Base-by-base conservation (phyloP, 2,329 filamentous ascomycete species). In the Microascus cirrosus region DNA sequence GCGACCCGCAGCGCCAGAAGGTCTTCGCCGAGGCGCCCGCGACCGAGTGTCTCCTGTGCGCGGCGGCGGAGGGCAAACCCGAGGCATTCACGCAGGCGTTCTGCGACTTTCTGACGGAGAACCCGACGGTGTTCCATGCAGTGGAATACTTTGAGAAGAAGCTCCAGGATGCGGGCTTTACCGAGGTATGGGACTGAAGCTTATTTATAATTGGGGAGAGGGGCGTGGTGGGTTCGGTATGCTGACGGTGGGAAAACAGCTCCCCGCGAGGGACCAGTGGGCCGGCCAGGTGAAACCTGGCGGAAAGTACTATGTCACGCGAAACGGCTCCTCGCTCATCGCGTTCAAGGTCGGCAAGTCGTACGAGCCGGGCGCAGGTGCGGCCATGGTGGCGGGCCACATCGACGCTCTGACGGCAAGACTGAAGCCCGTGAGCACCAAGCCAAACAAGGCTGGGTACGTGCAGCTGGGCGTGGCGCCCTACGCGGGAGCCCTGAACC, bases 111-210 rank as follows among this genome's bases (percentile, higher is more conserved):
- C 81, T 97, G 75, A 88, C 85, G 52, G 81, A 88, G 61, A 96
- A 96, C 68, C 94, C 94, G 0, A 97, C 94, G 10, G 83, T 96
- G 53, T 99, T 95, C 71, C 94, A 99, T 67, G 84, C 90, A 1
- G 91, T 96, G 32, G 81, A 84, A 59, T 83, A 90, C 64, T 90
- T 96, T 69, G 84, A 86, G 65, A 76, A 79, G 59, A 85, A 91
- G 66, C 80, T 96, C 54, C 77, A 80, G 61, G 78, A 82, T 45
- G 77, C 83, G 42, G 93, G 90, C 52, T 99, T 89, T 72, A 80
- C 78, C 60, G 85, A 84, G 73, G 84, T 90, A 62, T 59, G 74
- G 67, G 34, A n/a, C 55, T 10, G 45, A 13, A 53, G 34, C 18
- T 34, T 11, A 12, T 15, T 20, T 54, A 8, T 53, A 8, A 25